These are phyloP conservation scores for Boletellus emodensis DNA, from an alignment of 768 basidiomycete species.

Conservation along the genomic window DNA sequence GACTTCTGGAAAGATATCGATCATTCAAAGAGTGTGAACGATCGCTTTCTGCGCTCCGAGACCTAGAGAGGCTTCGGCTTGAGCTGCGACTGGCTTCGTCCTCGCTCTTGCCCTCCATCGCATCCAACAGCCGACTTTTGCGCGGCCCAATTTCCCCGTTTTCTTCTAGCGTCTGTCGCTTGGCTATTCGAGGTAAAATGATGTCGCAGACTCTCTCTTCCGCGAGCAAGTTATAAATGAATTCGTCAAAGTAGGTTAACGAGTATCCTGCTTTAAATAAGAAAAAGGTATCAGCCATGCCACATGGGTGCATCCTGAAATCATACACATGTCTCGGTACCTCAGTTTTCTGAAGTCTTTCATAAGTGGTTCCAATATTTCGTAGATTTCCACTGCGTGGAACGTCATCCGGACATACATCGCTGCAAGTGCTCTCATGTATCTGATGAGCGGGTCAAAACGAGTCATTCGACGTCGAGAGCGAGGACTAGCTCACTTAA, in stretches of 20 bases:
- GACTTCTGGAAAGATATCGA: constrained; percentile 65
- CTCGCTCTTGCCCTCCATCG: constrained; percentile 74
- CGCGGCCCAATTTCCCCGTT: constrained; percentile 84
- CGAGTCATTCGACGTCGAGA: background rate
- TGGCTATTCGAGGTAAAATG: constrained; percentile 86
- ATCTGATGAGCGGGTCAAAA: constrained; percentile 45
- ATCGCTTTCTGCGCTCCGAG: constrained; percentile 21
- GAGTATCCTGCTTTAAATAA: constrained; percentile 67
- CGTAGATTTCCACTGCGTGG: constrained; percentile 83
- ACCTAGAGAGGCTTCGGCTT: constrained; percentile 23
- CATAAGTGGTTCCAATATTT: constrained; percentile 87
- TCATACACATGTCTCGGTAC: constrained; percentile 70
- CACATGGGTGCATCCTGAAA: background rate
- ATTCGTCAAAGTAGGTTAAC: constrained; percentile 89
- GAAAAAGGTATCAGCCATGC: constrained; percentile 1
- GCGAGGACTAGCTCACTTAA: constrained; percentile 68
- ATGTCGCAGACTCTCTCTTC: constrained; percentile 96
- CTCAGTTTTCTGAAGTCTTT: constrained; percentile 93
- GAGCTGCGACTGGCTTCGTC: constrained; percentile 39
- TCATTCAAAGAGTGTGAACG: constrained; percentile 43
- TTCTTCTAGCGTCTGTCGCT: constrained; percentile 86
- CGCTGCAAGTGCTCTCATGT: constrained; percentile 87
- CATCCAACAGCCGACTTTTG: constrained; percentile 82
- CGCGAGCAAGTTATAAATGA: constrained; percentile 74
- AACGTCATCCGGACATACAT: constrained; percentile 97